Conservation (phyloP, 148 eudicot genomes). For the Heliosperma pusillum region DNA sequence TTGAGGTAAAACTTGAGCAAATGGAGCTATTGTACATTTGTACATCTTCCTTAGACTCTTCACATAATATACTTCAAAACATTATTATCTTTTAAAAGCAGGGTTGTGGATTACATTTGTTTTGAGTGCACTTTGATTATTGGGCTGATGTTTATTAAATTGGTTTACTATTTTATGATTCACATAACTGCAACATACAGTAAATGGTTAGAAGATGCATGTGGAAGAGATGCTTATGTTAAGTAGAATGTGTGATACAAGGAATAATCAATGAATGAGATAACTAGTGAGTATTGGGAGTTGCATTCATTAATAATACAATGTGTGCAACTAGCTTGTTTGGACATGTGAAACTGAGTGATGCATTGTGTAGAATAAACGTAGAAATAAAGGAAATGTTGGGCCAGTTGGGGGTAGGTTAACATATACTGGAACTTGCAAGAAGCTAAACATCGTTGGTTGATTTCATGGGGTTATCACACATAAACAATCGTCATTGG, state of each 20-base stretch:
- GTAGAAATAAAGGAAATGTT: background rate
- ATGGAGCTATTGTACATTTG: background rate
- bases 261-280: background rate
- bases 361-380: background rate
- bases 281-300: background rate
- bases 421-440: too few species aligned
- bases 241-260: background rate
- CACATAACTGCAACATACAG: background rate
- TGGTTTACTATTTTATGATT: background rate
- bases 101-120: background rate
- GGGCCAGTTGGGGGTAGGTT: too few species aligned
- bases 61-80: background rate
- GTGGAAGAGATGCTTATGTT: background rate
- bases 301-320: background rate
- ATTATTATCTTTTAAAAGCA: background rate
- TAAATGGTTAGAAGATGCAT: background rate
- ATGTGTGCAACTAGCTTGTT: background rate
- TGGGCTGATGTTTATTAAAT: background rate
- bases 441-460: too few species aligned
- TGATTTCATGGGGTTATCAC: too few species aligned
- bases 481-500: too few species aligned
- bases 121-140: background rate
- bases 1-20: constrained; percentile 48
- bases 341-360: background rate
- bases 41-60: background rate